A percentile compares a stretch with the other conserved stretches of the same genome.
Conservation (phyloP, 1,284 basidiomycete species). For the Taiwanofungus camphoratus region DNA sequence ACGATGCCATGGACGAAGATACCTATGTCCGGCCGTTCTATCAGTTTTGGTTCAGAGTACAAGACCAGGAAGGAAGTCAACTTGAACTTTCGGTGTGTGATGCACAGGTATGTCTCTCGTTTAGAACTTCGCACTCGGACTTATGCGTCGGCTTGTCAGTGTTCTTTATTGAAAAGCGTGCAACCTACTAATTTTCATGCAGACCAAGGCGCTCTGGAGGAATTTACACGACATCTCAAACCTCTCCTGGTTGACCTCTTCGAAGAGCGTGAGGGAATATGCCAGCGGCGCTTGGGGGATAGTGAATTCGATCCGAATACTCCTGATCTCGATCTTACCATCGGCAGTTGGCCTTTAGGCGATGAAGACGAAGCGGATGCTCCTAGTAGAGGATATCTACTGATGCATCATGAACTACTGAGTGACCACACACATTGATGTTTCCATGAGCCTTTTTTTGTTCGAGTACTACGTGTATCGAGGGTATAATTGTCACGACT, state of each 20-base stretch:
- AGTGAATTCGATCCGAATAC: constrained; percentile 2
- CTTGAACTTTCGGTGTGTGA: constrained; percentile 41
- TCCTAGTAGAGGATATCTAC: not conserved
- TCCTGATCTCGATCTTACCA: constrained; percentile 12
- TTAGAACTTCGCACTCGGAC: not conserved
- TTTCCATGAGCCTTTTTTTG: not conserved
- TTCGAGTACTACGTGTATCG: too few relatives aligned
- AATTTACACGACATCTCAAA: constrained; percentile 34
- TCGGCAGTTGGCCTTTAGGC: constrained; percentile 15
- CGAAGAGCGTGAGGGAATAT: constrained; percentile 12
- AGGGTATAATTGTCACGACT: too few relatives aligned
- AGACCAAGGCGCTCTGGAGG: constrained; percentile 31
- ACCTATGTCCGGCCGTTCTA: constrained; percentile 43
- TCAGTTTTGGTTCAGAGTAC: constrained; percentile 41
- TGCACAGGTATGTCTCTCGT: constrained; percentile 14
- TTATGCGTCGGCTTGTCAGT: constrained; percentile 29
- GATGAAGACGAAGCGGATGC: not conserved
- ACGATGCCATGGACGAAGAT: constrained; percentile 39
- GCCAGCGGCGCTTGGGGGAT: constrained; percentile 6
- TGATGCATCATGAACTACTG: not conserved
- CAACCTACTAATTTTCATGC: constrained; percentile 36
- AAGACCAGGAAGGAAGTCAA: constrained; percentile 40
- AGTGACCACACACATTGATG: not conserved
- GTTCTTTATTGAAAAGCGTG: constrained; percentile 37
- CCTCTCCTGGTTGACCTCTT: constrained; percentile 40